Conservation (phyloP, 108 stramenopile genomes). For the Pseudonitzschia multiseries region DNA sequence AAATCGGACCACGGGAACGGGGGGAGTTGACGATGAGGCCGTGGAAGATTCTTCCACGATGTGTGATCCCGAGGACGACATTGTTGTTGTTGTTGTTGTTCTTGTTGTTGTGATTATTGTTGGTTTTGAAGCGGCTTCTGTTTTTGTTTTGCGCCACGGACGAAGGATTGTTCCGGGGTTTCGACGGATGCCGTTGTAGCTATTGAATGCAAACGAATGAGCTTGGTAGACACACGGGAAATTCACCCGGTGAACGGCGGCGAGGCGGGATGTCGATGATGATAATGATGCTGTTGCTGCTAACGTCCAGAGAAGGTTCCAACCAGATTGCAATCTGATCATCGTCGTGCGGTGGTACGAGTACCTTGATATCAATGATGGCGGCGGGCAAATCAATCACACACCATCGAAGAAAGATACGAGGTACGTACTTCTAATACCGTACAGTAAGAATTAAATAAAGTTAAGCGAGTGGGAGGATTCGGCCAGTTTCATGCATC, state of each 20-base stretch:
- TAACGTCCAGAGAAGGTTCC: not conserved
- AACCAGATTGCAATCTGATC: not conserved
- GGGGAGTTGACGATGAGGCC: not conserved
- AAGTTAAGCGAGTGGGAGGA: too few species aligned
- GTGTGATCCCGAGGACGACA: not conserved
- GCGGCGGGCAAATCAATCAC: too few species aligned
- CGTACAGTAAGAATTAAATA: too few species aligned
- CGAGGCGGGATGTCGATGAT: not conserved
- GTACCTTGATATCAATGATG: too few species aligned
- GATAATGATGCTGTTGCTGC: not conserved
- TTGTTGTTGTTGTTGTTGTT: not conserved
- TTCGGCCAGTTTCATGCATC: too few species aligned
- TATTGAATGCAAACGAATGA: not conserved
- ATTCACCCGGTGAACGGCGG: not conserved
- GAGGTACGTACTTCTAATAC: too few species aligned
- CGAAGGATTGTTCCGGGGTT: not conserved
- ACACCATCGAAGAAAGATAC: too few species aligned
- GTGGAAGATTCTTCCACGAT: too few species aligned
- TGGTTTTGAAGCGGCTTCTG: not conserved
- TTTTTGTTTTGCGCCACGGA: not conserved
- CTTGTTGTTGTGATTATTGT: not conserved
- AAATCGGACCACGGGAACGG: conserved; percentile 22
- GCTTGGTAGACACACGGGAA: not conserved
- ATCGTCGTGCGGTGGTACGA: not conserved
- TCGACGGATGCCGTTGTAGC: not conserved